These are phyloP conservation scores for Zanthoxylum bungeanum DNA, from an alignment of 345 rosid species.

Conservation along the genomic window DNA sequence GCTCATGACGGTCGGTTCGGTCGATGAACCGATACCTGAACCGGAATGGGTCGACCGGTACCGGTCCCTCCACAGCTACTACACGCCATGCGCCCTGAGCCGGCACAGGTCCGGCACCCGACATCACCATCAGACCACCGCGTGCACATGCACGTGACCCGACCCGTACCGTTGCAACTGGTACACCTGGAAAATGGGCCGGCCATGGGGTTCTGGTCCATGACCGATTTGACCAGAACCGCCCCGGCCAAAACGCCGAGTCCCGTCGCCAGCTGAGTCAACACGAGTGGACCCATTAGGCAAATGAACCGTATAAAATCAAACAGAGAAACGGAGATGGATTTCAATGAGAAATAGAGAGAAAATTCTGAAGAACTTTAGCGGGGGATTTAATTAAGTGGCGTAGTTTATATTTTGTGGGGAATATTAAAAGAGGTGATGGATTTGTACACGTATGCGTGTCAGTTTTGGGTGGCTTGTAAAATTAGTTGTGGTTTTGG, in stretches of 20 bases:
- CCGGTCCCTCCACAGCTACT: constrained; percentile 90
- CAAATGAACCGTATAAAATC: background rate
- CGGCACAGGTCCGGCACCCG: constrained; percentile 86
- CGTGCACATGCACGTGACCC: constrained; percentile 68
- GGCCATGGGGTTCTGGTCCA: constrained; percentile 94
- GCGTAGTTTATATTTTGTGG: background rate
- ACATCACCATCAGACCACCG: constrained; percentile 94
- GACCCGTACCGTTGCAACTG: constrained; percentile 84
- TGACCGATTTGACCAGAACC: constrained; percentile 67
- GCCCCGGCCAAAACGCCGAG: constrained; percentile 90
- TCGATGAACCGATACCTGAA: constrained; percentile 58
- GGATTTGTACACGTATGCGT: constrained; percentile 48
- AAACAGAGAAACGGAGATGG: constrained; percentile 1
- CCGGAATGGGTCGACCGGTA: constrained; percentile 85
- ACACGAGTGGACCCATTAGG: constrained; percentile 57
- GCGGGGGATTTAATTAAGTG: background rate
- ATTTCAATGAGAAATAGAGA: background rate
- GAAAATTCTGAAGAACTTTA: background rate
- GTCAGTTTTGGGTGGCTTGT: constrained; percentile 23
- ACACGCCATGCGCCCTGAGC: constrained; percentile 82
- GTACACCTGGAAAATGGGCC: constrained; percentile 67
- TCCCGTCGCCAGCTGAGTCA: constrained; percentile 84
- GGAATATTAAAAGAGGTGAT: constrained; percentile 32
- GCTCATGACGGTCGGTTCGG: constrained; percentile 44
- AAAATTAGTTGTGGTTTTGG: constrained; percentile 13